Conservation (phyloP, 805 yeast species). For the Maudiozyma pseudohumilis region DNA sequence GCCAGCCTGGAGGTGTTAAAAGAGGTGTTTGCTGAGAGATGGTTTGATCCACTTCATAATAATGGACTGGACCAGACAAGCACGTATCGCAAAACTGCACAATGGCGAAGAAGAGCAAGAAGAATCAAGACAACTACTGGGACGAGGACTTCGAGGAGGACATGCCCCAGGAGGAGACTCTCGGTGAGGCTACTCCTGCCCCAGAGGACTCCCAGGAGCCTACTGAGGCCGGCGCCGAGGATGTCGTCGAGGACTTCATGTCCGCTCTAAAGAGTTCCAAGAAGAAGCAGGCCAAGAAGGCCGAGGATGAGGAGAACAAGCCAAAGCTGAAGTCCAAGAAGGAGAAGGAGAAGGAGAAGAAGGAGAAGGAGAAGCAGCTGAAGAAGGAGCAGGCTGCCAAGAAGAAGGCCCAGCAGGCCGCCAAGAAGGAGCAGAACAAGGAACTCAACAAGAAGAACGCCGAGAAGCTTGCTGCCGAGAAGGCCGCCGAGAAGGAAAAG, state of each 20-base stretch:
- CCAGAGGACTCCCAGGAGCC: constrained; percentile 15
- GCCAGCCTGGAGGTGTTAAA: no score
- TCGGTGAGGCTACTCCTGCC: constrained; percentile 29
- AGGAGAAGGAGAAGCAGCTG: constrained; percentile 79
- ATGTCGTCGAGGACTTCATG: constrained; percentile 59
- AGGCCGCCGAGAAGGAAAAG: constrained; percentile 24
- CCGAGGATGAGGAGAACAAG: constrained; percentile 34
- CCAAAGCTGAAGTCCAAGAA: constrained; percentile 82
- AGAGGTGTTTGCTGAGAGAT: no score
- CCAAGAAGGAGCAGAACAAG: constrained; percentile 48
- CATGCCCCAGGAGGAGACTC: constrained; percentile 43
- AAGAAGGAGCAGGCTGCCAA: constrained; percentile 85
- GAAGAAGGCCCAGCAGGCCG: constrained; percentile 66
- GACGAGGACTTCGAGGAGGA: constrained; percentile 60
- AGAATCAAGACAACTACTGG: constrained; percentile 68
- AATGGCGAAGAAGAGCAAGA: constrained; percentile 49
- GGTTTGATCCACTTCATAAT: no score
- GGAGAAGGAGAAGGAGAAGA: constrained; percentile 91
- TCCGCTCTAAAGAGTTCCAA: constrained; percentile 73
- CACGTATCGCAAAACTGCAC: not conserved
- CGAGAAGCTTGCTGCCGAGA: constrained; percentile 27
- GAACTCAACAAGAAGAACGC: constrained; percentile 35
- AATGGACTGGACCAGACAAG: no score
- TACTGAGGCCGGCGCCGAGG: constrained; percentile 29
- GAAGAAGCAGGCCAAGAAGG: constrained; percentile 57